Evolutionary conservation across 805 yeast species (phyloP), one percentile per base, ranked within the genome.

Genomic region (Saturnispora kantuleensis): DNA sequence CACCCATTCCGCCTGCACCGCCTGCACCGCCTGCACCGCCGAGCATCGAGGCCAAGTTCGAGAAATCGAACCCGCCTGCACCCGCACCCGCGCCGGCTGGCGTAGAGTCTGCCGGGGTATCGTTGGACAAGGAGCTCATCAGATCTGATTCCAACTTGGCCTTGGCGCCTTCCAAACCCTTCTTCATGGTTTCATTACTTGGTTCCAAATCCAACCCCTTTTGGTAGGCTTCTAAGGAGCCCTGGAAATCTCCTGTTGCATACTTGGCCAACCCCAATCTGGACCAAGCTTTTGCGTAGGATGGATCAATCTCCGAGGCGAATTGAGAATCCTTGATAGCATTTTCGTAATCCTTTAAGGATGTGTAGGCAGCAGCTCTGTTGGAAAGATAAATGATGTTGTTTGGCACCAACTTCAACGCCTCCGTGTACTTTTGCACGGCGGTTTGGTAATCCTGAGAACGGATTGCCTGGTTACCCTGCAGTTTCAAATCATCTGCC

Each of bases 361-460:
- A 85, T 10, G 95, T 84, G 65, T 84, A 79, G 3, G 97, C 97
- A 36, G 98, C 98, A 11, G 98, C 97, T 59, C 98, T 79, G 68
- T 93, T 93, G 31, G 97, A 88, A 50, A 75, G 77, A 64, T 81
- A 93, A 16, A 93, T 85, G 13, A 89, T 88, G 61, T 87, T 88
- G 13, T 71, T 63, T 45, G 88, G 78, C 52, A 79, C 71, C 49
- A 81, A 64, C 18, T 66, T 76, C 53, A 93, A 76, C 10, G 97
- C 97, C 44, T 76, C 78, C 7, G 95, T 74, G 65, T 93, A 93
- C 52, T 81, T 77, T 18, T 71, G 74, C 43, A 87, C 72, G 4
- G 98, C 97, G 33, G 63, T 69, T 12, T 68, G 70, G 58, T 74
- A 90, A 54, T 88, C 77, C 57, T 72, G 80, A 44, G 69, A 68